A percentile compares a stretch with the other conserved stretches of the same genome.
Conservation (phyloP, 768 basidiomycete genomes). For the Vishniacozyma victoriae region DNA sequence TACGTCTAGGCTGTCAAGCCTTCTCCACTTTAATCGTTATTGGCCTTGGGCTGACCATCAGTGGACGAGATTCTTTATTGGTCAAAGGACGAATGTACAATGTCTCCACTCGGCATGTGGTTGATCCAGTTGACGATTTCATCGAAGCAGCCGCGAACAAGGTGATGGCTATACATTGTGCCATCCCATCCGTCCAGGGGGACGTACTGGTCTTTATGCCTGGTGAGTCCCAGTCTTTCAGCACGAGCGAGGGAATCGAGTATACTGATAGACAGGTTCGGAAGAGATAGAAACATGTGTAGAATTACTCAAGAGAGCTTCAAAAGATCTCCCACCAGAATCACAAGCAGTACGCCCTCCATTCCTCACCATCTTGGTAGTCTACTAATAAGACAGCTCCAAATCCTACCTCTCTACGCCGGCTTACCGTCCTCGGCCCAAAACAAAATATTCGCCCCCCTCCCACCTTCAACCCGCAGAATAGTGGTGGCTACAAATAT, state of each 20-base stretch:
- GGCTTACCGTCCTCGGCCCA: slow-evolving; percentile 74
- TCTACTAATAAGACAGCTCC: slow-evolving; percentile 53
- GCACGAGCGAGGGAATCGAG: neutral
- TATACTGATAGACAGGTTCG: slow-evolving; percentile 57
- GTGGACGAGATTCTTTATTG: slow-evolving; percentile 58
- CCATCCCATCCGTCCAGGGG: slow-evolving; percentile 59
- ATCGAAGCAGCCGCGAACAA: slow-evolving; percentile 81
- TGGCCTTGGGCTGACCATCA: slow-evolving; percentile 12
- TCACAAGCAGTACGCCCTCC: no score
- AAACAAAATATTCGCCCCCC: slow-evolving; percentile 64
- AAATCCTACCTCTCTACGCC: slow-evolving; percentile 77
- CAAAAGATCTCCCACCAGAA: slow-evolving; percentile 62
- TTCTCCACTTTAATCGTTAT: no score
- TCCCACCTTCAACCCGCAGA: slow-evolving; percentile 68
- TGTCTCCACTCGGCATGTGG: slow-evolving; percentile 72
- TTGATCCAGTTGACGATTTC: slow-evolving; percentile 69
- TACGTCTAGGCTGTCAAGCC: no score
- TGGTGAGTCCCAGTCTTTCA: slow-evolving; percentile 51
- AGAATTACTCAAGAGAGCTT: slow-evolving; percentile 64
- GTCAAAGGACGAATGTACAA: slow-evolving; percentile 90
- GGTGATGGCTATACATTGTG: slow-evolving; percentile 84
- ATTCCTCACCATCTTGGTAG: neutral
- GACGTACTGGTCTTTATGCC: slow-evolving; percentile 93
- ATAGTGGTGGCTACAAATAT: slow-evolving; percentile 96
- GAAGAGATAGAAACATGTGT: slow-evolving; percentile 91